These are phyloP conservation scores for Glomus cerebriforme DNA, from an alignment of 192 early-diverging fungal species.

Conservation along the genomic window DNA sequence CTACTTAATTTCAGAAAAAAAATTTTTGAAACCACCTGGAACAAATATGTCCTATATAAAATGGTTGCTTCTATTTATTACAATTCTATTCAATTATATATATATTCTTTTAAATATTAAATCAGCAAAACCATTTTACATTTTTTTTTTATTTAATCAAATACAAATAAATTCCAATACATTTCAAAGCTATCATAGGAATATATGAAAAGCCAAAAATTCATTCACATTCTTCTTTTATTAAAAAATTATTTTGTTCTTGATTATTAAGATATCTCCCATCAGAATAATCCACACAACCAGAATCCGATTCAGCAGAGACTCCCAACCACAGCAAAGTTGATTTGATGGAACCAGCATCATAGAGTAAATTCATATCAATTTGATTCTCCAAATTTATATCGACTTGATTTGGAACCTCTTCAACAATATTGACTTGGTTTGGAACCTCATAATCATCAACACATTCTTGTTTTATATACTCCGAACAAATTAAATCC, in stretches of 20 bases:
- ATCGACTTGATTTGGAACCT: background rate
- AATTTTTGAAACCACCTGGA: too few relatives aligned
- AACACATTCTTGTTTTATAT: background rate
- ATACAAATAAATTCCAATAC: background rate
- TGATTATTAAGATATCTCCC: background rate
- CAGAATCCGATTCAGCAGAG: background rate
- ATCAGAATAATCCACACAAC: background rate
- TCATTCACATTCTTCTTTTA: background rate
- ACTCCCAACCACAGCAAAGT: background rate
- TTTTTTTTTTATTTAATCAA: background rate
- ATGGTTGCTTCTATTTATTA: background rate
- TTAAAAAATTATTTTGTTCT: background rate
- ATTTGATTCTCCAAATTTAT: background rate
- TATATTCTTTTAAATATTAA: background rate
- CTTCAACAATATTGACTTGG: background rate
- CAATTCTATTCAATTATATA: background rate
- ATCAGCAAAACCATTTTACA: background rate
- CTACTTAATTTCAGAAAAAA: too few relatives aligned
- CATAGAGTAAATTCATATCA: background rate
- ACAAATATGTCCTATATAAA: too few relatives aligned
- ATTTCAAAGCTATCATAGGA: background rate
- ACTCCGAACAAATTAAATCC: background rate
- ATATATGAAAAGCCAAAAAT: background rate
- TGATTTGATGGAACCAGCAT: background rate
- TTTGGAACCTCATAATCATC: background rate